Evolutionary conservation across 345 rosid species (phyloP).

Genomic region (Linum trigynum): DNA sequence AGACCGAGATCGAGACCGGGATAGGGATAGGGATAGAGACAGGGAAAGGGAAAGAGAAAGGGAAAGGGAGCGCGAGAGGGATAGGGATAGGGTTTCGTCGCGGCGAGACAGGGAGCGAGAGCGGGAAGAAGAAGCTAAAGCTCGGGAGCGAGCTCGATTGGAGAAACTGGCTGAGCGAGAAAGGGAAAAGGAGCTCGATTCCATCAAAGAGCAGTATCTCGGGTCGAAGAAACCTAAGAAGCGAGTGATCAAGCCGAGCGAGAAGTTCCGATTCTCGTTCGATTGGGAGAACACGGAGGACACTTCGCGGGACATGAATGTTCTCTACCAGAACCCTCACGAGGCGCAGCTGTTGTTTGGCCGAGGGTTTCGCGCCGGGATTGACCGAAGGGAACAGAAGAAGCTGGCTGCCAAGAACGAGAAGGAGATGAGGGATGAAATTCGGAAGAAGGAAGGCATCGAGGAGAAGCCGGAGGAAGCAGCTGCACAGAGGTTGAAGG

Average conservation of each 20-base stretch:
- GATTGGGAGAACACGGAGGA: constrained; percentile 97
- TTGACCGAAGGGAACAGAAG: constrained; percentile 96
- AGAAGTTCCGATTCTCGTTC: constrained; percentile 86
- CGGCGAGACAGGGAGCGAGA: constrained; percentile 47
- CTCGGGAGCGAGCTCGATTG: constrained; percentile 51
- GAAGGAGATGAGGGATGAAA: constrained; percentile 82
- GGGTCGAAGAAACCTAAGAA: constrained; percentile 93
- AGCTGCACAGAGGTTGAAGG: constrained; percentile 58
- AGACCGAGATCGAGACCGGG: constrained; percentile 23
- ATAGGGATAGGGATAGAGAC: constrained; percentile 9
- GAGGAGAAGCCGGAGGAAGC: constrained; percentile 90
- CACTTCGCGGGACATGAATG: constrained; percentile 79
- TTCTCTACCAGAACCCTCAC: constrained; percentile 82
- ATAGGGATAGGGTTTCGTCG: constrained; percentile 37
- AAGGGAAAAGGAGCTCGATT: constrained; percentile 67
- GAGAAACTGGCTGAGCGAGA: constrained; percentile 74
- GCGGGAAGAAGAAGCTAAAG: constrained; percentile 54
- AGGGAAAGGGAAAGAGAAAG: constrained; percentile 39
- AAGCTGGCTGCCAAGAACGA: constrained; percentile 85
- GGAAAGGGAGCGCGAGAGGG: constrained; percentile 16
- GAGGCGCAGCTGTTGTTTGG: constrained; percentile 91
- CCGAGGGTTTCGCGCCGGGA: constrained; percentile 87
- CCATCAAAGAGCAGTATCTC: constrained; percentile 81
- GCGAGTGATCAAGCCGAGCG: constrained; percentile 74
- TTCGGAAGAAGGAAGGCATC: constrained; percentile 66